Percentiles rank a stretch among this genome's conserved stretches.
Evolutionary conservation across 2,329 filamentous ascomycete genomes (phyloP).

Genomic region (Aspergillus uvarum): DNA sequence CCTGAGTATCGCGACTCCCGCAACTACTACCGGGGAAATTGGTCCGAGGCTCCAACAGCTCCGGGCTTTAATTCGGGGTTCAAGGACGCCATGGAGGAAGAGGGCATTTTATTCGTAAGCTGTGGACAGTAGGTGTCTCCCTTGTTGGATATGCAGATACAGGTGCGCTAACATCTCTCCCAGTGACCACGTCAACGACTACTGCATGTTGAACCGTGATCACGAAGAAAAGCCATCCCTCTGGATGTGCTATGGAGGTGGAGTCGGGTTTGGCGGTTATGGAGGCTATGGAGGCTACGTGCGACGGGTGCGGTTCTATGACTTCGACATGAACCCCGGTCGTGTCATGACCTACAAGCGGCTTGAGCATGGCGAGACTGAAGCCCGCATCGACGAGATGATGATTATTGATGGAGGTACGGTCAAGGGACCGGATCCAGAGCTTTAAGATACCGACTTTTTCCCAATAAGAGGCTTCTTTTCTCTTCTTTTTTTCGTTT

Average conservation of each 20-base stretch:
- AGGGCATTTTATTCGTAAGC: slow-evolving; percentile 82
- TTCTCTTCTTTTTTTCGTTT: neutral
- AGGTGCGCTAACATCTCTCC: slow-evolving; percentile 21
- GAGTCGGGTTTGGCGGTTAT: slow-evolving; percentile 89
- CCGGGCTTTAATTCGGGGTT: slow-evolving; percentile 91
- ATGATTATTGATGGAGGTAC: slow-evolving; percentile 61
- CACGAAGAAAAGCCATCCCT: slow-evolving; percentile 63
- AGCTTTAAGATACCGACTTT: neutral
- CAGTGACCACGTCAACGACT: slow-evolving; percentile 94
- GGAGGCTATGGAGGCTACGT: slow-evolving; percentile 85
- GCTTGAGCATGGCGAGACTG: slow-evolving; percentile 64
- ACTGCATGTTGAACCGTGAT: slow-evolving; percentile 71
- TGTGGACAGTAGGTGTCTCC: slow-evolving; percentile 75
- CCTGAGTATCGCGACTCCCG: slow-evolving; percentile 74
- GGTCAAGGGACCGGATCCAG: slow-evolving; percentile 41
- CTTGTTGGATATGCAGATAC: neutral
- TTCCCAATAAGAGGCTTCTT: neutral
- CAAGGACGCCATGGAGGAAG: slow-evolving; percentile 79
- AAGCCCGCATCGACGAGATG: slow-evolving; percentile 57
- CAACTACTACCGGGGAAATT: slow-evolving; percentile 66
- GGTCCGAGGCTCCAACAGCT: slow-evolving; percentile 81
- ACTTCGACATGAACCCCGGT: slow-evolving; percentile 88
- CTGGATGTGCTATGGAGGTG: slow-evolving; percentile 99
- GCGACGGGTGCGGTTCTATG: slow-evolving; percentile 82
- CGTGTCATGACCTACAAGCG: slow-evolving; percentile 91